A percentile compares a stretch with the other conserved stretches of the same genome.
phyloP scores from a whole-genome alignment of 148 eudicot species.

The Spergularia marina region DNA sequence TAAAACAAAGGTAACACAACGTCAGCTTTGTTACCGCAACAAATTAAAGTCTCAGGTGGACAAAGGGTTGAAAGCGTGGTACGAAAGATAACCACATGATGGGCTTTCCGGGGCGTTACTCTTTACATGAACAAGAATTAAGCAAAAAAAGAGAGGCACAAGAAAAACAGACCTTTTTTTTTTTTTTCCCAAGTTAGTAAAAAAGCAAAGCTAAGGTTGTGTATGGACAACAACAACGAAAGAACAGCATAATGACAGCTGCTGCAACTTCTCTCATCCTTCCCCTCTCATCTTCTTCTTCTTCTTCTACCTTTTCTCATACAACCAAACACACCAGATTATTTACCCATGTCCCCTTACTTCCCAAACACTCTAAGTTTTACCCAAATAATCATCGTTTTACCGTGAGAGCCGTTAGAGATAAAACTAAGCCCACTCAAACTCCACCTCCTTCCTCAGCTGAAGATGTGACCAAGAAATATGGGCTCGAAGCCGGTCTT shows the following conservation, averaged over 20 bases:
- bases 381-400: not conserved
- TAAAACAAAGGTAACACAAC: too few species aligned
- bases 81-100: not conserved
- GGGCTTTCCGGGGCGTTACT: not conserved
- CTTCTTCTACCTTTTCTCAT: not conserved
- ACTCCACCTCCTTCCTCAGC: slow-evolving; percentile 43
- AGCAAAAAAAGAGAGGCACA: not conserved
- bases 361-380: not conserved
- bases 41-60: not conserved
- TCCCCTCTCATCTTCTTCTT: slow-evolving; percentile 17
- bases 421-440: slow-evolving; percentile 49
- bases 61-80: slow-evolving; percentile 17
- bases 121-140: not conserved
- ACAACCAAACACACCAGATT: not conserved
- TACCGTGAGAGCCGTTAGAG: slow-evolving; percentile 54
- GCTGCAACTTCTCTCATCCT: not conserved
- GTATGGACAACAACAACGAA: slow-evolving; percentile 13
- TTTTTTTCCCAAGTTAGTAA: not conserved
- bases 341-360: not conserved
- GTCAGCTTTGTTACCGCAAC: too few species aligned
- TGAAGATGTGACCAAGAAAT: slow-evolving; percentile 78
- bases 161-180: too few species aligned
- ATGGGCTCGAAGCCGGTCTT: slow-evolving; percentile 91
- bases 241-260: not conserved
- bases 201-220: slow-evolving; percentile 1